phyloP scores from a whole-genome alignment of 331 rosid species.

The Acacia concinna region DNA sequence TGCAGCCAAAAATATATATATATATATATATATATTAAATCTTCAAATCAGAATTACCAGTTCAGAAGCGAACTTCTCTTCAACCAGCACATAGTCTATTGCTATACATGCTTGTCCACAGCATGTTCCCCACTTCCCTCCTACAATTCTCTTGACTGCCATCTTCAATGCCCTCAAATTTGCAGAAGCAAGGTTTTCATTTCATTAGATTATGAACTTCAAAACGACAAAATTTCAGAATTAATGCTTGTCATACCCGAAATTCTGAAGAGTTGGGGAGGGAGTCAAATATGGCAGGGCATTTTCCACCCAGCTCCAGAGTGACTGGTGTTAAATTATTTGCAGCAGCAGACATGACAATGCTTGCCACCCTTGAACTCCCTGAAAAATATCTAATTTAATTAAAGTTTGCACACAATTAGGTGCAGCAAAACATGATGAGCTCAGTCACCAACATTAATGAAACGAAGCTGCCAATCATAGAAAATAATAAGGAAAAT shows the following conservation, averaged over 20 bases:
- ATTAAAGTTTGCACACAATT: no score
- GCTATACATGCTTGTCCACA: constrained; percentile 87
- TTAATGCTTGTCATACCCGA: constrained; percentile 47
- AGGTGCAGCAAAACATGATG: background rate
- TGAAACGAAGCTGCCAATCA: background rate
- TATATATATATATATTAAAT: no score
- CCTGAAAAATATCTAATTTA: constrained; percentile 41
- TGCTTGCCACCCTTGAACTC: constrained; percentile 61
- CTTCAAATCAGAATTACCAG: constrained; percentile 46
- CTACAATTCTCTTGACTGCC: constrained; percentile 70
- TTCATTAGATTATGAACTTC: constrained; percentile 18
- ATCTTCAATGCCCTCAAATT: constrained; percentile 43
- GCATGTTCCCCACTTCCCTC: constrained; percentile 92
- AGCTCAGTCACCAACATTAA: background rate
- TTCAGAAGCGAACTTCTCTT: constrained; percentile 52
- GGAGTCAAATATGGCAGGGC: constrained; percentile 83
- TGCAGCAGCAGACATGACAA: constrained; percentile 85
- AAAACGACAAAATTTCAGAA: background rate
- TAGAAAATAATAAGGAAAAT: constrained; percentile 39
- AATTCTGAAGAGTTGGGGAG: constrained; percentile 54
- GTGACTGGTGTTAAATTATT: constrained; percentile 84
- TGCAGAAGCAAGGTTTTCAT: constrained; percentile 8
- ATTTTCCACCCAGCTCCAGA: constrained; percentile 93
- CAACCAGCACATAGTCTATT: constrained; percentile 77
- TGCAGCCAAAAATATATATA: background rate